A percentile compares a stretch with the other conserved stretches of the same genome.
These are phyloP conservation scores for Coniochaeta prunicola DNA, from an alignment of 2,329 filamentous ascomycete species.

Conservation along the genomic window DNA sequence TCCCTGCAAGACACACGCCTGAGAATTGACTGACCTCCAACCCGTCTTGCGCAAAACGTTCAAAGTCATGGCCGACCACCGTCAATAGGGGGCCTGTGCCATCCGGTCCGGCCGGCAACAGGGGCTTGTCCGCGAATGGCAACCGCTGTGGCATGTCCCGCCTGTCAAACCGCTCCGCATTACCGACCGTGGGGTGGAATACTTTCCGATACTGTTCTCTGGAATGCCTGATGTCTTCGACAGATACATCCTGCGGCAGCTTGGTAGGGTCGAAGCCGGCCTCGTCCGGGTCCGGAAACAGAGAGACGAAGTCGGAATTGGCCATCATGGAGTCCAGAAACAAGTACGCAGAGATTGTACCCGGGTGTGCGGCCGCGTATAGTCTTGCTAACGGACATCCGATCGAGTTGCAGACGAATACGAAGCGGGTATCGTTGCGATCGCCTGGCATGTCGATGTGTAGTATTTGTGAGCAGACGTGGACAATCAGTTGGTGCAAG, in stretches of 20 bases:
- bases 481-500: conserved; percentile 33
- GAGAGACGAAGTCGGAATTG: conserved; percentile 45
- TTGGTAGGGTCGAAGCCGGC: conserved; percentile 30
- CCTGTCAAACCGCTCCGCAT: conserved; percentile 42
- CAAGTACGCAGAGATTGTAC: conserved; percentile 35
- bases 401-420: conserved; percentile 46
- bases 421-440: conserved; percentile 13
- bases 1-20: neutral
- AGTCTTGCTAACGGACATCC: conserved; percentile 45
- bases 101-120: conserved; percentile 24
- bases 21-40: conserved; percentile 8
- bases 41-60: conserved; percentile 41
- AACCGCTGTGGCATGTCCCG: conserved; percentile 33
- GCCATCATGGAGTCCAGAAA: conserved; percentile 52
- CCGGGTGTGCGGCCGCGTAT: conserved; percentile 38
- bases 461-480: conserved; percentile 26
- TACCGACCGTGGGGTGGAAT: conserved; percentile 43
- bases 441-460: conserved; percentile 4
- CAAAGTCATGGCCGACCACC: conserved; percentile 46
- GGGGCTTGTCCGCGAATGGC: conserved; percentile 33
- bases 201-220: conserved; percentile 25
- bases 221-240: conserved; percentile 24
- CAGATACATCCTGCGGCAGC: conserved; percentile 31
- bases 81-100: conserved; percentile 32
- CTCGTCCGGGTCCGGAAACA: conserved; percentile 48